Percentiles rank a stretch among this genome's conserved stretches.
These are phyloP conservation scores for Scheffersomyces lignicola DNA, from an alignment of 1,139 yeast species.

Conservation along the genomic window DNA sequence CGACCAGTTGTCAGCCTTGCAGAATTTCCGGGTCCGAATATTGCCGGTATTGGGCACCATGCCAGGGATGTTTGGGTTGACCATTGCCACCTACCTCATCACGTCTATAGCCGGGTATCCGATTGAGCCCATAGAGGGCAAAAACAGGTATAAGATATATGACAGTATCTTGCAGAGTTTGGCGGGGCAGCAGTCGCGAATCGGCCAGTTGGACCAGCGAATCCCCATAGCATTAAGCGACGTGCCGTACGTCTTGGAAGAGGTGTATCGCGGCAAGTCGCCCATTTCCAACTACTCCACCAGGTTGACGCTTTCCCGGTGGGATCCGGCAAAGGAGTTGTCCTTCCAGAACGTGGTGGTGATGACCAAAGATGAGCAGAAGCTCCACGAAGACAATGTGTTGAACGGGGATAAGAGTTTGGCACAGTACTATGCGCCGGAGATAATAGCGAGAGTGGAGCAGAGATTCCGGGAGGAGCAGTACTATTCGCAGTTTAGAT, in stretches of 20 bases:
- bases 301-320: conserved; percentile 72
- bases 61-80: conserved; percentile 94
- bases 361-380: conserved; percentile 87
- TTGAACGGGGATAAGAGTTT: conserved; percentile 63
- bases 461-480: conserved; percentile 71
- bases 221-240: conserved; percentile 74
- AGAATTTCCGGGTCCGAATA: conserved; percentile 88
- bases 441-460: conserved; percentile 58
- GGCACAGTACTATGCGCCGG: conserved; percentile 62
- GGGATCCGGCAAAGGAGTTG: conserved; percentile 68
- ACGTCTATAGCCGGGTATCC: conserved; percentile 86
- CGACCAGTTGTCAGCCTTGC: conserved; percentile 81
- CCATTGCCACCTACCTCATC: conserved; percentile 80
- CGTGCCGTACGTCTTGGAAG: conserved; percentile 84
- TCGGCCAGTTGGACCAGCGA: conserved; percentile 67
- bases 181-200: conserved; percentile 82
- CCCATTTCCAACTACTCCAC: conserved; percentile 85
- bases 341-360: conserved; percentile 76
- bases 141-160: conserved; percentile 78
- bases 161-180: conserved; percentile 80
- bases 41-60: conserved; percentile 93
- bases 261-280: conserved; percentile 88
- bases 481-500: conserved; percentile 61
- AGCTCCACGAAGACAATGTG: conserved; percentile 70
- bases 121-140: conserved; percentile 86